Evolutionary conservation across 192 early-diverging fungal species (phyloP).

Genomic region (Rhizophagus prolifer): DNA sequence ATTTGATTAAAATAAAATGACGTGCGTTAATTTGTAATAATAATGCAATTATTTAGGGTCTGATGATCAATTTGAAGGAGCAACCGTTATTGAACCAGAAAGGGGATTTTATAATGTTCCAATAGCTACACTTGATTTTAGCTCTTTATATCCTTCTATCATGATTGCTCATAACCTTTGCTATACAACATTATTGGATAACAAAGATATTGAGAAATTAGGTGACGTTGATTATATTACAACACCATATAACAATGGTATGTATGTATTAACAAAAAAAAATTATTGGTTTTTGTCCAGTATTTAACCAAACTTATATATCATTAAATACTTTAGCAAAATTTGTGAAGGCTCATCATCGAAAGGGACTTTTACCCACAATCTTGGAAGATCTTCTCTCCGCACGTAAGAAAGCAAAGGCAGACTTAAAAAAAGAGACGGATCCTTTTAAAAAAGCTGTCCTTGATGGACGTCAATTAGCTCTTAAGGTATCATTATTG

Average conservation of each 20-base stretch:
- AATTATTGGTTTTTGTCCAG: not conserved
- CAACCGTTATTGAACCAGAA: constrained; percentile 92
- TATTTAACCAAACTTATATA: not conserved
- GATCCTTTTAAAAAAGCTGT: constrained; percentile 94
- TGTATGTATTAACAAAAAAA: not conserved
- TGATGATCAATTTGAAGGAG: constrained; percentile 93
- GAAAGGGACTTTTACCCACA: constrained; percentile 84
- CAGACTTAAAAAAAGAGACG: constrained; percentile 92
- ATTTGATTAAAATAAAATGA: not conserved
- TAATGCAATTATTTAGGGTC: constrained; percentile 42
- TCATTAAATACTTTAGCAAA: constrained; percentile 51
- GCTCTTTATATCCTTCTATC: constrained; percentile 96
- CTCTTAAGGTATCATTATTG: constrained; percentile 67
- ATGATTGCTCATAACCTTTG: constrained; percentile 99
- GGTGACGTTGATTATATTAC: constrained; percentile 81
- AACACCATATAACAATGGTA: constrained; percentile 83
- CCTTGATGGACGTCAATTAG: constrained; percentile 94
- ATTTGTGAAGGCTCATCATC: constrained; percentile 75
- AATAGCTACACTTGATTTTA: constrained; percentile 98
- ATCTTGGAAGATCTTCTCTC: constrained; percentile 87
- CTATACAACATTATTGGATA: constrained; percentile 83
- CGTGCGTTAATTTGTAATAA: not conserved
- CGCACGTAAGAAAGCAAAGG: constrained; percentile 91
- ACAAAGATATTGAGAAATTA: constrained; percentile 57
- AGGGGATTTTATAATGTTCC: constrained; percentile 94